Evolutionary conservation across 371 early-diverging fungal genomes (phyloP), one percentile per base, ranked within the genome.

Genomic region (Globomyces sp.): DNA sequence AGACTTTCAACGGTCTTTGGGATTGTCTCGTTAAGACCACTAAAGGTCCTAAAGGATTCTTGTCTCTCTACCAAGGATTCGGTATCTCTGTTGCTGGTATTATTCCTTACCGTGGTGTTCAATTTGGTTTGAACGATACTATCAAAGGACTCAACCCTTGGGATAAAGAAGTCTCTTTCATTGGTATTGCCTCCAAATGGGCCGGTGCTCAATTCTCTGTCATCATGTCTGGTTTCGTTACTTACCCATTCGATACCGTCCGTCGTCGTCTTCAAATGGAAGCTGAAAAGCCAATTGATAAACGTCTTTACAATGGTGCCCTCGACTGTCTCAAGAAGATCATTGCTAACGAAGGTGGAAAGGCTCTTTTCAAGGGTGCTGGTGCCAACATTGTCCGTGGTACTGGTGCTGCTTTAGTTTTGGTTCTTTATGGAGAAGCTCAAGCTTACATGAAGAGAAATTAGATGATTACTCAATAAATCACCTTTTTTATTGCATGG

Each of bases 181-280:
- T 63, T 58, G 74, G 71, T 43, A 71, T 71, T 58, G 43, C 60
- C 62, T 57, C 71, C 64, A 68, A 68, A 61, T 71, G 59, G 61
- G 52, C 63, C 49, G 74, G 66, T 52, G 74, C 74, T 67, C 74
- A 73, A 49, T 64, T 73, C 65, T 70, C 70, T 52, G 70, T 70
- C 62, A 73, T 70, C 68, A 61, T 65, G 57, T 69, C 73, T 48
- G 66, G 65, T 60, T 69, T 64, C 63, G 53, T 53, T 42, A 47
- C 59, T 41, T 63, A 93, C 82, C 95, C 93, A 74, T 88, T 93
- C 68, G 93, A 93, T 81, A 93, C 93, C 65, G 84, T 92, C 76
- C 90, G 93, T 78, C 86, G 92, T 82, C 87, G 93, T 75, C 88
- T 92, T 89, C 88, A 89, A 89, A 87, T 91, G 90, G 86, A 88